These are phyloP conservation scores for Colletotrichum liriopes DNA, from an alignment of 2,329 filamentous ascomycete species.

Conservation along the genomic window DNA sequence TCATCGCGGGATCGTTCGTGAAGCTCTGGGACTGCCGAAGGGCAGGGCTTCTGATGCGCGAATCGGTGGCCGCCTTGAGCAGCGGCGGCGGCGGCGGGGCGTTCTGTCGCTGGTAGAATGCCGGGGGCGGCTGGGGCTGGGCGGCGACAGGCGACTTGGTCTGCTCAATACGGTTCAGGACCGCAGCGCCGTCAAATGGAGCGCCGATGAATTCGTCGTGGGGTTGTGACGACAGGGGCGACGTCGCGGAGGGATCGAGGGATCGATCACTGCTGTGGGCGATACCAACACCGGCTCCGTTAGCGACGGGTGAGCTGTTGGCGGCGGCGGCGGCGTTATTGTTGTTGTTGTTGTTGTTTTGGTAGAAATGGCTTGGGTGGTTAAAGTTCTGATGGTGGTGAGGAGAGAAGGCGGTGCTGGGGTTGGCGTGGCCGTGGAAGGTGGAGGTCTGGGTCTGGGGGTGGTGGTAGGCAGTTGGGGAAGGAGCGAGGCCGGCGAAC, in stretches of 20 bases:
- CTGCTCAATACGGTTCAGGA: slow-evolving; percentile 73
- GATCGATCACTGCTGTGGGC: slow-evolving; percentile 48
- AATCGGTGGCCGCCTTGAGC: slow-evolving; percentile 68
- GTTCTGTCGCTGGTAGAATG: slow-evolving; percentile 49
- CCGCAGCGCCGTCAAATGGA: slow-evolving; percentile 75
- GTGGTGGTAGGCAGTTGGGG: slow-evolving; percentile 44
- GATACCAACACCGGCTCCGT: slow-evolving; percentile 43
- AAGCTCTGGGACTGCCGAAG: slow-evolving; percentile 79
- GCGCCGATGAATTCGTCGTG: slow-evolving; percentile 76
- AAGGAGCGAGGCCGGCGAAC: slow-evolving; percentile 52
- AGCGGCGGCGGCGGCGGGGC: slow-evolving; percentile 49
- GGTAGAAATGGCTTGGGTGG: slow-evolving; percentile 30
- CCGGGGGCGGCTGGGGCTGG: slow-evolving; percentile 44
- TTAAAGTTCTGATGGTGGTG: slow-evolving; percentile 50
- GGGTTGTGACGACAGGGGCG: slow-evolving; percentile 50
- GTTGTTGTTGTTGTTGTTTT: slow-evolving; percentile 33
- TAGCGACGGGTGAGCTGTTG: slow-evolving; percentile 45
- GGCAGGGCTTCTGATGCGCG: slow-evolving; percentile 67
- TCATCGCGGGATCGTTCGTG: slow-evolving; percentile 66
- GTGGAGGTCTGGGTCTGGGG: slow-evolving; percentile 48
- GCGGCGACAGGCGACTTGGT: slow-evolving; percentile 56
- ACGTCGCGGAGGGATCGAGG: slow-evolving; percentile 55
- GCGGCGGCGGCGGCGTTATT: slow-evolving; percentile 45
- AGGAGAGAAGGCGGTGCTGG: slow-evolving; percentile 88
- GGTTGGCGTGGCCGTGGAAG: slow-evolving; percentile 66